Conservation (phyloP, 768 basidiomycete species). For the Russula emetica region DNA sequence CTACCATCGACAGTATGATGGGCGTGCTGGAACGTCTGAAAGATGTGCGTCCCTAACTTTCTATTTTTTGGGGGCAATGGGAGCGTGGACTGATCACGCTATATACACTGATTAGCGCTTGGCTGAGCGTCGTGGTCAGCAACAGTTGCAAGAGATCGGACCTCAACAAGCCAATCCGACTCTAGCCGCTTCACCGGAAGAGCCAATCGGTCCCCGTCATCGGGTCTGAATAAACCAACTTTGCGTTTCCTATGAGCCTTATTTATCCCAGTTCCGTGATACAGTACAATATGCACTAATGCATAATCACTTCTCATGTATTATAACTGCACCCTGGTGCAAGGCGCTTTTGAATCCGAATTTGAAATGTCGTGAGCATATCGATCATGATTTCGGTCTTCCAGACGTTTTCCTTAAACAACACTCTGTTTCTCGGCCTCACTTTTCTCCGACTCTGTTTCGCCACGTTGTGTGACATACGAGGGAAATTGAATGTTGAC, state of each 20-base stretch:
- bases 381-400: background rate
- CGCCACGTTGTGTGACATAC: conserved; percentile 43
- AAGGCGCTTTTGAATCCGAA: background rate
- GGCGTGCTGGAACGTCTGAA: conserved; percentile 55
- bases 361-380: background rate
- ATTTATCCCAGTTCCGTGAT: background rate
- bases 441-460: background rate
- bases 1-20: conserved; percentile 59
- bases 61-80: background rate
- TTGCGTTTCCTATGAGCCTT: background rate
- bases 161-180: conserved; percentile 39
- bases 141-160: conserved; percentile 28
- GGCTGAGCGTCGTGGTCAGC: conserved; percentile 31
- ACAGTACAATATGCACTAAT: conserved; percentile 34
- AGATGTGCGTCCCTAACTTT: conserved; percentile 41
- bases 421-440: background rate
- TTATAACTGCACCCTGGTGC: background rate
- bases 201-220: background rate
- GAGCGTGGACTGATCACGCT: background rate
- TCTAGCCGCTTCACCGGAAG: conserved; percentile 30
- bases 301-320: conserved; percentile 1
- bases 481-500: conserved; percentile 53
- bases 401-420: background rate
- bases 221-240: background rate
- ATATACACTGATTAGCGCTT: conserved; percentile 33